phyloP scores from a whole-genome alignment of 2,329 filamentous ascomycete genomes.

The Epichloe sibirici region DNA sequence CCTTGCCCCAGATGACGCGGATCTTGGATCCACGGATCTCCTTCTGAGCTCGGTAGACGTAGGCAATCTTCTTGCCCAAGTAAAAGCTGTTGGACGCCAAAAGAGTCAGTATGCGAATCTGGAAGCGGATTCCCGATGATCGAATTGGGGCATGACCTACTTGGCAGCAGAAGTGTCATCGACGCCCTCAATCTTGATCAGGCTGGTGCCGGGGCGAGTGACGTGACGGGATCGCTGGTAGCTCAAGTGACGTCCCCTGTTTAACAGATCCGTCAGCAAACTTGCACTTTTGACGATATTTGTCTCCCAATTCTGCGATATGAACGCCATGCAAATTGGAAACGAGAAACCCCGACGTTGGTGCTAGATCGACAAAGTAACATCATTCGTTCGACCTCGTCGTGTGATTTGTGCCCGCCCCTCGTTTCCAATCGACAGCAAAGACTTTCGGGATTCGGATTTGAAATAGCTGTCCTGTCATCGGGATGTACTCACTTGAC shows the following conservation, averaged over 20 bases:
- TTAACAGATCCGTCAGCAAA: neutral
- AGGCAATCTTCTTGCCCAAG: conserved; percentile 96
- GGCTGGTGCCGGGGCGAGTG: conserved; percentile 79
- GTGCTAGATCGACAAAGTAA: neutral
- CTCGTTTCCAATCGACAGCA: neutral
- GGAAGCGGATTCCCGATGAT: neutral
- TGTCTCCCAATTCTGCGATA: neutral
- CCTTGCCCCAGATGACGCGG: conserved; percentile 98
- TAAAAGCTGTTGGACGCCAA: conserved; percentile 57
- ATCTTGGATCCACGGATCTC: conserved; percentile 97
- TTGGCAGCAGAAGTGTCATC: conserved; percentile 80
- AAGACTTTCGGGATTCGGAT: neutral
- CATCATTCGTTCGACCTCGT: neutral
- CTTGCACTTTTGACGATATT: neutral
- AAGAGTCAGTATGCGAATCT: conserved; percentile 14
- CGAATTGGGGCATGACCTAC: conserved; percentile 37
- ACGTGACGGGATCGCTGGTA: conserved; percentile 93
- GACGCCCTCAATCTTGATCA: conserved; percentile 99
- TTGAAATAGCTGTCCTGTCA: neutral
- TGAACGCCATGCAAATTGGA: neutral
- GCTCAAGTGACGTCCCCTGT: conserved; percentile 92
- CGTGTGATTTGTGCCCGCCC: neutral
- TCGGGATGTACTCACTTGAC: conserved; percentile 60
- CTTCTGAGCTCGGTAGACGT: conserved; percentile 92
- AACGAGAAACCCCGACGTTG: neutral